Base-by-base conservation (phyloP, 1,139 yeast genomes). In the Suhomyces chickasaworum region DNA sequence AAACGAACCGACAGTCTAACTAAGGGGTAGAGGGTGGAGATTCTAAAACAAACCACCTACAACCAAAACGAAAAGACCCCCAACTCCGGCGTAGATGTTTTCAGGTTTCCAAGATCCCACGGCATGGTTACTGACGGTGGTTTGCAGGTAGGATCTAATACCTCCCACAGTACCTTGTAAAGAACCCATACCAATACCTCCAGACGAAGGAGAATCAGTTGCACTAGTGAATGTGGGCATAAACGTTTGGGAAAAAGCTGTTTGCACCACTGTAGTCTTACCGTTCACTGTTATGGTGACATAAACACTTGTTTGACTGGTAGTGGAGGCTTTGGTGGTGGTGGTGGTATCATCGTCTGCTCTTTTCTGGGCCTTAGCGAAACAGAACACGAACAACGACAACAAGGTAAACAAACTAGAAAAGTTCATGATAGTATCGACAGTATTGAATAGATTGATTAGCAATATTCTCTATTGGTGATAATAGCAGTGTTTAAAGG, bases 141-240 rank as follows among this genome's bases (percentile, higher is more conserved):
- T 61, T 43, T 60, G 61, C 1, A 52, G 52, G 50, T 75, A 75
- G 2, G 67, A 52, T 49, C 73, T 65, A 21, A 67, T 48, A 0
- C 55, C 64, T 4, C 78, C 79, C 9, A 70, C 68, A 2, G 61
- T 44, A 1, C 73, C 74, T 20, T 64, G 55, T 12, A 65, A 47
- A 4, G 68, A 53, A 2, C 77, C 79, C 47, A 75, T 52, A 0
- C 79, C 80, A 23, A 73, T 56, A 2, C 54, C 50, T 1, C 78
- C 80, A 1, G 70, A 56, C 7, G 46, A 36, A 1, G 55, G 60
- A 8, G 49, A 53, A 13, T 53, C 60, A n/a, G 54, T 52, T 1
- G 66, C 64, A 2, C 50, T 47, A 1, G 65, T 48, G 46, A 53
- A 58, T 0, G 67, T 63, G 15, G 57, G 43, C 61, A 59, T 58